phyloP scores from a whole-genome alignment of 2,329 filamentous ascomycete species.

The Aspergillus floridensis region DNA sequence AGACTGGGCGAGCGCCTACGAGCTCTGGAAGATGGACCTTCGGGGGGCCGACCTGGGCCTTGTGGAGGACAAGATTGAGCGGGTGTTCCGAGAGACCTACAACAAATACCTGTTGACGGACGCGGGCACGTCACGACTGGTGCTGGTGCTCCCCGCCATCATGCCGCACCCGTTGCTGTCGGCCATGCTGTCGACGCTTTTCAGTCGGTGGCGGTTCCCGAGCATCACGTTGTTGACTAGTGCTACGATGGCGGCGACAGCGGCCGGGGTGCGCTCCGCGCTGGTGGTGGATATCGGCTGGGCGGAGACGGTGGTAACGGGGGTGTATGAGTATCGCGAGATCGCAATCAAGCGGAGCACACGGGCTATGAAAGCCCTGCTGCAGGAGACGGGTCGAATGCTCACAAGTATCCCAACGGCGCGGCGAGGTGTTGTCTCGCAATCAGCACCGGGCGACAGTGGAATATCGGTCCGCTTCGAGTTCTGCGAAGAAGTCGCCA shows the following conservation, averaged over 20 bases:
- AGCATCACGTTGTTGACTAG: conserved; percentile 77
- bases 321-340: conserved; percentile 87
- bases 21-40: conserved; percentile 79
- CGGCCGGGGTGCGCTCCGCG: conserved; percentile 80
- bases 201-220: conserved; percentile 75
- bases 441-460: conserved; percentile 33
- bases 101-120: conserved; percentile 65
- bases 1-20: conserved; percentile 50
- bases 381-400: conserved; percentile 61
- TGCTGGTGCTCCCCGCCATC: conserved; percentile 72
- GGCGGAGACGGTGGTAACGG: conserved; percentile 82
- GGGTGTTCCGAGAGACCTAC: conserved; percentile 75
- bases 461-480: conserved; percentile 61
- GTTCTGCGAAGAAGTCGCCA: conserved; percentile 76
- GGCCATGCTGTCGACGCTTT: conserved; percentile 71
- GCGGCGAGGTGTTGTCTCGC: conserved; percentile 19
- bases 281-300: conserved; percentile 89
- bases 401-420: conserved; percentile 26
- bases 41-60: conserved; percentile 71
- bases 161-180: conserved; percentile 77
- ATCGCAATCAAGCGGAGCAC: conserved; percentile 68
- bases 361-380: conserved; percentile 70
- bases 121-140: conserved; percentile 68
- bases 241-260: conserved; percentile 70
- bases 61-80: conserved; percentile 82